Evolutionary conservation across 257 asterid genomes (phyloP), one percentile per base, ranked within the genome.

Genomic region (Linderniella brevidens): DNA sequence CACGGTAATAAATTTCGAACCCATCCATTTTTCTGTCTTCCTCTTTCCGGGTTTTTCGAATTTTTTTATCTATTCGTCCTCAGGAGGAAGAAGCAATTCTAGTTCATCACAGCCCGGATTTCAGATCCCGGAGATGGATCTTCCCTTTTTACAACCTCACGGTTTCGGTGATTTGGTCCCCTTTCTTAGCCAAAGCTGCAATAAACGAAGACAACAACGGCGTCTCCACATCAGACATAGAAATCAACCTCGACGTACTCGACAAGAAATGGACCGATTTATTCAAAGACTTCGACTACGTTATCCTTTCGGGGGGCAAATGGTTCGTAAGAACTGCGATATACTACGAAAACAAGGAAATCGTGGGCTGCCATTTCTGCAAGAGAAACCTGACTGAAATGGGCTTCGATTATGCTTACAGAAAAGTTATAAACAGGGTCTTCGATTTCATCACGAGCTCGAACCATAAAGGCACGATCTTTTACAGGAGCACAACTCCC

Each of bases 321-420:
- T 80, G 93, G 93, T 80, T 66, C 58, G 77, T 74, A 36, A 80
- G 74, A 55, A 15, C 61, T 1, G 74, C 84, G 14, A 37, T 74
- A 13, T 80, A 77, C 68, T 70, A 63, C 14, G 88, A 77, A 56
- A 77, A 74, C 65, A 55, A 58, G 45, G 50, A 49, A 1, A 41
- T 65, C 8, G 53, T 70, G 35, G 93, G 93, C 35, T 80, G 93
- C 67, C 88, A 80, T 45, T 63, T 62, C 44, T 80, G 93, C 52
- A n/a, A 52, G 13, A 62, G 65, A 53, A 80, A 80, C 73, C 53
- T 72, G 35, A 72, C 82, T 1, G 66, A 77, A 46, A 5, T 69
- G 1, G 79, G 80, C 14, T 69, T 77, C 12, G 57, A 63, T 1
- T 52, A 52, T 1, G 82, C 82, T 0, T 77, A 80, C 19, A 69